phyloP scores from a whole-genome alignment of 306 rosid species.

The Lupinus albus region DNA sequence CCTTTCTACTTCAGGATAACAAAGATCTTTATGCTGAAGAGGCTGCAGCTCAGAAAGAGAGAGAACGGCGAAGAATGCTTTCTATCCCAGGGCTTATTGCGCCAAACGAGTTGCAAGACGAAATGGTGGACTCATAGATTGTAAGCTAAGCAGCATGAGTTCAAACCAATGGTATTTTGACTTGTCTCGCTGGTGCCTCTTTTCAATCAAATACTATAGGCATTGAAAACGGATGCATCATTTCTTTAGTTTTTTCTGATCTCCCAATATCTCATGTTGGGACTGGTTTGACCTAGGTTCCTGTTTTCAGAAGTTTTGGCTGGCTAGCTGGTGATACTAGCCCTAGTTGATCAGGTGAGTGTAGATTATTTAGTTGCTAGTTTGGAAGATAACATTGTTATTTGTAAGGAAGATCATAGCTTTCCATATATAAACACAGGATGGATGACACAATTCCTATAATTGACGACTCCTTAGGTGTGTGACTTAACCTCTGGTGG shows the following conservation, averaged over 20 bases:
- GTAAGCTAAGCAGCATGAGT: constrained; percentile 39
- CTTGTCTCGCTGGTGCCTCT: constrained; percentile 46
- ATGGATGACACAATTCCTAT: constrained; percentile 53
- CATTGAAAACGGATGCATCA: constrained; percentile 48
- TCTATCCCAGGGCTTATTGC: constrained; percentile 97
- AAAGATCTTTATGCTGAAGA: constrained; percentile 97
- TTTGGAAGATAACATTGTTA: constrained; percentile 58
- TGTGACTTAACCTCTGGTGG: constrained; percentile 57
- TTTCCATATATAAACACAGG: constrained; percentile 47
- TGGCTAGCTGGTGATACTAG: constrained; percentile 49
- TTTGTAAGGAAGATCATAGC: constrained; percentile 50
- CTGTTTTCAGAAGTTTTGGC: constrained; percentile 52
- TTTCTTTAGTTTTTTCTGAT: constrained; percentile 49
- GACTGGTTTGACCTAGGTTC: constrained; percentile 52
- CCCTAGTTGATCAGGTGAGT: constrained; percentile 62
- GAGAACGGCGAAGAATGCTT: constrained; percentile 92
- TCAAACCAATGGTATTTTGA: constrained; percentile 46
- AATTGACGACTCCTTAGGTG: constrained; percentile 63
- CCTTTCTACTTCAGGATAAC: constrained; percentile 68
- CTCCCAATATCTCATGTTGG: constrained; percentile 53
- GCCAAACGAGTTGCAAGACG: constrained; percentile 95
- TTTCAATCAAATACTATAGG: constrained; percentile 43
- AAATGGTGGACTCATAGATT: constrained; percentile 85
- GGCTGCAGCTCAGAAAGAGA: constrained; percentile 94
- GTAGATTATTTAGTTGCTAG: constrained; percentile 83